Percentiles rank a stretch among this genome's conserved stretches.
phyloP scores from a whole-genome alignment of 2,329 filamentous ascomycete genomes.

The Paraphaeosphaeria sporulosa region DNA sequence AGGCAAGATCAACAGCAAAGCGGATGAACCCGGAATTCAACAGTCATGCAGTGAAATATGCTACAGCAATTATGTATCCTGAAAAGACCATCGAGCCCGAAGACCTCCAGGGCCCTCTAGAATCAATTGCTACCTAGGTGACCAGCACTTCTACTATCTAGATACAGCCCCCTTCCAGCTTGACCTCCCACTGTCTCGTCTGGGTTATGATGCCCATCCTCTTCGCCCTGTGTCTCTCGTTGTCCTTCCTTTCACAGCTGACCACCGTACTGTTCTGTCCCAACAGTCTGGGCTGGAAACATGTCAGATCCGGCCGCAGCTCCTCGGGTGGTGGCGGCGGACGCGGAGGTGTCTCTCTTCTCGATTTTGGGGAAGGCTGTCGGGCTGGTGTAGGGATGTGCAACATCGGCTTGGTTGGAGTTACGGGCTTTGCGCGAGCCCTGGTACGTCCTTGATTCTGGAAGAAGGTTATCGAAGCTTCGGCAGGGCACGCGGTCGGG shows the following conservation, averaged over 20 bases:
- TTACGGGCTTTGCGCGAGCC: not conserved
- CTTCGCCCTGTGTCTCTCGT: not conserved
- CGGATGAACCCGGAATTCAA: not conserved
- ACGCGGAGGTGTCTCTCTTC: not conserved
- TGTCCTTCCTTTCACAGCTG: not conserved
- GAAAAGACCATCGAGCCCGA: not conserved
- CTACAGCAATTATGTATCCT: not conserved
- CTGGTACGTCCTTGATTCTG: not conserved
- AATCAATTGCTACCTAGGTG: not conserved
- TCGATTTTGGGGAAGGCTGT: not conserved
- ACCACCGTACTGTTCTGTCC: not conserved
- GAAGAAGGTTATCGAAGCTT: not conserved
- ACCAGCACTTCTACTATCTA: not conserved
- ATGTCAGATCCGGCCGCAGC: conserved; percentile 14
- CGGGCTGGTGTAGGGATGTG: not conserved
- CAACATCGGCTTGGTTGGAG: not conserved
- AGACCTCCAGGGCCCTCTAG: not conserved
- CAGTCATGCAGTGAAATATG: not conserved
- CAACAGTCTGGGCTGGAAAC: not conserved
- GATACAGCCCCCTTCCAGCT: not conserved
- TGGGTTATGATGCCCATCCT: not conserved
- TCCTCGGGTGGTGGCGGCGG: conserved; percentile 18
- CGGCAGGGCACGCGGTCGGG: not conserved
- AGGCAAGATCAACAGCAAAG: not conserved
- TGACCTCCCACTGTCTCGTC: not conserved